Base-by-base conservation (phyloP, 257 asterid genomes). In the Solanum pinnatisectum region DNA sequence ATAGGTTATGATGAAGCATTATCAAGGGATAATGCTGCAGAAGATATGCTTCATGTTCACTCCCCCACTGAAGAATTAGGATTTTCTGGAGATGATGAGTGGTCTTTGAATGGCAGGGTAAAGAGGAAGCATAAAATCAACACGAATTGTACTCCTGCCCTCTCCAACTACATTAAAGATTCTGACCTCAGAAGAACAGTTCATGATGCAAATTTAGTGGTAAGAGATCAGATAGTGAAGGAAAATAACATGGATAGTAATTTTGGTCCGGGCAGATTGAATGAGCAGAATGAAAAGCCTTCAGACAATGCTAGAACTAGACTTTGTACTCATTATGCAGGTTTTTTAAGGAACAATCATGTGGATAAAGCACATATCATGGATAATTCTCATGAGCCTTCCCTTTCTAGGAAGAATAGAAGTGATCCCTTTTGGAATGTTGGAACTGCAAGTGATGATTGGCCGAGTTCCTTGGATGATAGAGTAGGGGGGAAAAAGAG, bases 401-500 rank as follows among this genome's bases (percentile, higher is more conserved):
- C 83, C 56, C 87, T 83, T 39, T 82, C 42, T 87, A 89, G 90
- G 88, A 91, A 88, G 82, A 85, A 68, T 20, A 86, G 77, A 84
- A 87, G 87, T 84, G 73, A 85, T 67, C 70, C 70, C 30, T 30
- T 20, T 42, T 85, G 88, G 88, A 92, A 89, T 74, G 84, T 89
- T 73, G 91, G 91, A 89, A 87, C 91, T 79, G 74, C 42, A 56
- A 79, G 73, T 42, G 89, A 90, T 82, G 90, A 74, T 88, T 78
- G 52, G 73, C 91, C 60, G 87, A 84, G 83, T 84, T 79, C 74
- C 49, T 88, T 84, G 90, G 89, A 89, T 90, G 86, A 87, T 92
- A 88, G 88, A 84, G 71, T 85, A 87, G 91, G 90, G 86, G 92
- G 90, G 72, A 87, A 81, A 84, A 89, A 89, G 84, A 68, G 39